Percentiles rank a stretch among this genome's conserved stretches.
These are phyloP conservation scores for Fonsecaea pedrosoi DNA, from an alignment of 2,329 filamentous ascomycete genomes.

Conservation along the genomic window DNA sequence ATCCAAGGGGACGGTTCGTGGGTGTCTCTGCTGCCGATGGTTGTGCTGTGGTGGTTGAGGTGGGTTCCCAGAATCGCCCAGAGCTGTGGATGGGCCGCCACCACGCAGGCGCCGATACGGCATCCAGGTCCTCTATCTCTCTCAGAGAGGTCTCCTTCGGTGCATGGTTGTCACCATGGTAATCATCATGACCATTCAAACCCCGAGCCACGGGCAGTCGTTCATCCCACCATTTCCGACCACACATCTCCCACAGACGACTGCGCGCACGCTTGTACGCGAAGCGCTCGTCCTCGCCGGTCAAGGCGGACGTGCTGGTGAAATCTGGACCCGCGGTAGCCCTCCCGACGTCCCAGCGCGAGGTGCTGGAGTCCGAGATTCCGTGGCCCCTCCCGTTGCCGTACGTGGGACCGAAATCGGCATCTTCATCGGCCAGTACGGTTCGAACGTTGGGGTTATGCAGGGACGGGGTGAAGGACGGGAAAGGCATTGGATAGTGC, in stretches of 20 bases:
- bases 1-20: not conserved
- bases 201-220: slow-evolving; percentile 31
- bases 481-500: slow-evolving; percentile 20
- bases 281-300: slow-evolving; percentile 81
- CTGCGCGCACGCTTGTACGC: slow-evolving; percentile 79
- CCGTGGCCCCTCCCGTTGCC: slow-evolving; percentile 41
- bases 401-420: slow-evolving; percentile 44
- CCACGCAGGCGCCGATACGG: slow-evolving; percentile 62
- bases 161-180: not conserved
- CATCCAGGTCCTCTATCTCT: not conserved
- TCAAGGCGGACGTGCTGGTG: slow-evolving; percentile 70
- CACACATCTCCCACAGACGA: slow-evolving; percentile 83
- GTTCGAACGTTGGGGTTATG: slow-evolving; percentile 38
- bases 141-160: not conserved
- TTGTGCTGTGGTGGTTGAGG: not conserved
- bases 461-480: slow-evolving; percentile 23
- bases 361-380: slow-evolving; percentile 33
- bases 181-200: not conserved
- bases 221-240: slow-evolving; percentile 72
- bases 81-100: slow-evolving; percentile 70
- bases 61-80: slow-evolving; percentile 70
- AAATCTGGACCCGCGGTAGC: slow-evolving; percentile 62
- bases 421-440: slow-evolving; percentile 45
- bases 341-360: slow-evolving; percentile 21
- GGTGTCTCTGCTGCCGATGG: not conserved